These are phyloP conservation scores for Spinellus fusiger DNA, from an alignment of 192 early-diverging fungal genomes.

Conservation along the genomic window DNA sequence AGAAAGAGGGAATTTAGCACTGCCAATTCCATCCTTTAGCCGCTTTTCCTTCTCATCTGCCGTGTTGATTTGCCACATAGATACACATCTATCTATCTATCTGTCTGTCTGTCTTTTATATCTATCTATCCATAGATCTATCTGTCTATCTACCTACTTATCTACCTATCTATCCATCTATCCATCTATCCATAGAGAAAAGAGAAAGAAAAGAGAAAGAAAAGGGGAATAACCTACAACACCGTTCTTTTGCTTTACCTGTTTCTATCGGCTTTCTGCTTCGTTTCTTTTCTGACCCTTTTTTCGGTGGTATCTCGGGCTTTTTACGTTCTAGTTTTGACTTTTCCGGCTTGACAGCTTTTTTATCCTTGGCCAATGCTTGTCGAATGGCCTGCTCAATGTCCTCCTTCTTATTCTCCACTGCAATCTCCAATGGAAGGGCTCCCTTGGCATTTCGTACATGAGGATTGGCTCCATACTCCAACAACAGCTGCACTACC, in stretches of 20 bases:
- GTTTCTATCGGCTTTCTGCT: background rate
- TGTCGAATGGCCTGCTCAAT: slow-evolving; percentile 5
- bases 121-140: background rate
- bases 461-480: slow-evolving; percentile 42
- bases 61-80: background rate
- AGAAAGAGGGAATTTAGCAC: too few relatives aligned
- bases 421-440: slow-evolving; percentile 48
- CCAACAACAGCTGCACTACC: slow-evolving; percentile 38
- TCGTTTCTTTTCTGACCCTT: background rate
- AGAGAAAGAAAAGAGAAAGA: background rate
- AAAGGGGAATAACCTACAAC: background rate
- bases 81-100: background rate
- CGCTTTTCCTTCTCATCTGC: slow-evolving; percentile 1
- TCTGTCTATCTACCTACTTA: too few relatives aligned
- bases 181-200: too few relatives aligned
- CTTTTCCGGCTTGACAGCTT: background rate
- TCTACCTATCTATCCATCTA: too few relatives aligned
- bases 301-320: too few relatives aligned
- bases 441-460: slow-evolving; percentile 51
- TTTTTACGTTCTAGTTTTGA: background rate
- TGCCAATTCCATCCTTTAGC: too few relatives aligned
- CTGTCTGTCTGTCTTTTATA: background rate
- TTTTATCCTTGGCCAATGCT: background rate
- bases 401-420: slow-evolving; percentile 31
- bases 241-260: background rate